Base-by-base conservation (phyloP, 2,329 filamentous ascomycete species). In the Ustilaginoidea virens region DNA sequence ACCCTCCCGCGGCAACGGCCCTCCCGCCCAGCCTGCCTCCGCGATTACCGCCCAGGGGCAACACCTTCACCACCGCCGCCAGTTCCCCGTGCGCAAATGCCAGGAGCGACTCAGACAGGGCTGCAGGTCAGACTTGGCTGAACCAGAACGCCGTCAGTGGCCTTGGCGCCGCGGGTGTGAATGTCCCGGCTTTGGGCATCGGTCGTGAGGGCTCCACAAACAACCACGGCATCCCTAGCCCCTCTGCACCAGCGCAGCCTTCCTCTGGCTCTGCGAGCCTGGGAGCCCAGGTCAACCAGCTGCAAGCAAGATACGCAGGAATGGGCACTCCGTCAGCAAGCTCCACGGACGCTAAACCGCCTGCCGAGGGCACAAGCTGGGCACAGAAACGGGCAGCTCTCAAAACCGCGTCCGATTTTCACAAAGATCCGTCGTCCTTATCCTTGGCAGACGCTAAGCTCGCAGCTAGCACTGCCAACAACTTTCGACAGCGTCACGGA, bases 141-240 rank as follows among this genome's bases (percentile, higher is more conserved):
- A 69, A 69, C 40, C 57, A 63, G 42, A 68, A 62, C 5, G 75
- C 82, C 5, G 48, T 77, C 31, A 63, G 57, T 33, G 66, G 81
- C 23, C 61, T 94, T 7, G 70, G 74, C 8, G 66, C 72, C 21
- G 75, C 80, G 1, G 85, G 85, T 1, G 63, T 93, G 5, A 80
- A 75, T 0, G 81, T 93, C 0, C 77, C 83, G 1, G 78, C 68
- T 0, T 59, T 93, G 4, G 79, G 79, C 5, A 92, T 92, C 35
- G 74, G 72, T 32, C 41, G 45, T 39, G 37, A 35, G 43, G 40
- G 46, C n/a, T n/a, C n/a, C n/a, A n/a, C n/a, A n/a, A 37, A 33
- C 48, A 45, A 27, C 46, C 37, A 36, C 41, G 31, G 34, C 42
- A 24, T 34, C 39, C 23, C 39, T 46, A 38, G 45, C 29, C 45